Percentiles rank a stretch among this genome's conserved stretches.
phyloP scores from a whole-genome alignment of 805 yeast species.

The Komagataella phaffii region DNA sequence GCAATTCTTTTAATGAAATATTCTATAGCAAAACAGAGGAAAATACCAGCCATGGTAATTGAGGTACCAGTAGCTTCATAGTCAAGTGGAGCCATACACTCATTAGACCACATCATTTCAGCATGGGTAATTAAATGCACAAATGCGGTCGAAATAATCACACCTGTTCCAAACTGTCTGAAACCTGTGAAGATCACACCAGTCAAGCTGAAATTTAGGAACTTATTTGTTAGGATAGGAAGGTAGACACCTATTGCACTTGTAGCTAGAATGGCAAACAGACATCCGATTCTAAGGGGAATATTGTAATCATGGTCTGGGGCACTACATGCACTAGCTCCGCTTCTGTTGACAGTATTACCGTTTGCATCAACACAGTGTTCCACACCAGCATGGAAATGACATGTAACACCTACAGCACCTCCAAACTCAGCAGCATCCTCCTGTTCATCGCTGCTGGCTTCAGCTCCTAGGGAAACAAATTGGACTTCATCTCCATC shows the following conservation, averaged over 20 bases:
- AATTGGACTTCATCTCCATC: not conserved
- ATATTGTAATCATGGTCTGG: not conserved
- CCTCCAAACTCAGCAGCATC: not conserved
- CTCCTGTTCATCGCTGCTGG: not conserved
- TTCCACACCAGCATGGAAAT: not conserved
- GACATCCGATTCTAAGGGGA: not conserved
- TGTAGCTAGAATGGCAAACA: not conserved
- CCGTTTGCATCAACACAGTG: not conserved
- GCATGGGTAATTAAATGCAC: constrained; percentile 54
- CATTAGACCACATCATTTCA: constrained; percentile 29
- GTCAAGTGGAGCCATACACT: constrained; percentile 32
- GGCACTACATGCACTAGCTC: not conserved
- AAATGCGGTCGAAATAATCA: constrained; percentile 64
- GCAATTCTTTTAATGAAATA: constrained; percentile 2
- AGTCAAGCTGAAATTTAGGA: not conserved
- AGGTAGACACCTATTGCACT: not conserved
- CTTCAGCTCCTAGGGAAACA: not conserved
- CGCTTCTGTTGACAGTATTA: not conserved
- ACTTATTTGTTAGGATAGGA: not conserved
- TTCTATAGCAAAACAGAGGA: constrained; percentile 25
- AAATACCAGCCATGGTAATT: constrained; percentile 25
- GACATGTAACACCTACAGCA: not conserved
- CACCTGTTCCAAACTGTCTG: constrained; percentile 55
- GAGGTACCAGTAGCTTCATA: constrained; percentile 25
- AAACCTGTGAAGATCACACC: not conserved